Conservation (phyloP, 1,284 basidiomycete species). For the Inonotus hispidus region DNA sequence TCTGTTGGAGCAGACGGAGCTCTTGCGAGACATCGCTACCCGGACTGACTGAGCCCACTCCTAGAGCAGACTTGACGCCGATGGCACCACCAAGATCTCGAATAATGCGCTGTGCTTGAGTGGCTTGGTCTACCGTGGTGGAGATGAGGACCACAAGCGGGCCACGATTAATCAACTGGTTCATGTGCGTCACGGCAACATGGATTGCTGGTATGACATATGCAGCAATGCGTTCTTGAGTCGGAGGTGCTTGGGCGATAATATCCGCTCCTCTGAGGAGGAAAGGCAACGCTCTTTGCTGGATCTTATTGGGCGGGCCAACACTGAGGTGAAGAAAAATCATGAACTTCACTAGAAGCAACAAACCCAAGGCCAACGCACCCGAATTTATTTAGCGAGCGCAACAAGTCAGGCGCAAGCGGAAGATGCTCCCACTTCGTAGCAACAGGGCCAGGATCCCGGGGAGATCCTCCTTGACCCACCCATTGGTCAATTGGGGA, state of each 20-base stretch:
- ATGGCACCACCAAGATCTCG: conserved; percentile 89
- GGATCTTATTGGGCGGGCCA: conserved; percentile 98
- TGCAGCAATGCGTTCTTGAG: conserved; percentile 95
- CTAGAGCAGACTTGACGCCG: conserved; percentile 82
- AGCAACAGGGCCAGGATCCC: conserved; percentile 78
- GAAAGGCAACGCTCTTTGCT: conserved; percentile 94
- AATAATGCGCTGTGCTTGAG: conserved; percentile 96
- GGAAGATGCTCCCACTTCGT: conserved; percentile 96
- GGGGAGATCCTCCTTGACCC: conserved; percentile 40
- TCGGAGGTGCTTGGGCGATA: conserved; percentile 97
- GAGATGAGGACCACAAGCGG: conserved; percentile 91
- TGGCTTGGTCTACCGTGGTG: conserved; percentile 97
- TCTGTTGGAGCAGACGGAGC: conserved; percentile 80
- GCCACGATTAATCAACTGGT: conserved; percentile 57
- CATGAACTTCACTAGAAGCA: conserved; percentile 16
- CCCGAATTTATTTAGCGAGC: conserved; percentile 93
- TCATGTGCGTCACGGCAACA: conserved; percentile 63
- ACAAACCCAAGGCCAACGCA: conserved; percentile 35
- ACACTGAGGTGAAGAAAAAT: conserved; percentile 48
- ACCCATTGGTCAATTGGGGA: conserved; percentile 48
- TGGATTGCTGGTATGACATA: conserved; percentile 95
- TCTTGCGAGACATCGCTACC: conserved; percentile 68
- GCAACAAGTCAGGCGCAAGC: conserved; percentile 80
- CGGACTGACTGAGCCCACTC: conserved; percentile 70
- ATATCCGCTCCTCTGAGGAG: conserved; percentile 92